A percentile compares a stretch with the other conserved stretches of the same genome.
Conservation (phyloP, 2,329 filamentous ascomycete species). For the Aspergillus eucalypticola region DNA sequence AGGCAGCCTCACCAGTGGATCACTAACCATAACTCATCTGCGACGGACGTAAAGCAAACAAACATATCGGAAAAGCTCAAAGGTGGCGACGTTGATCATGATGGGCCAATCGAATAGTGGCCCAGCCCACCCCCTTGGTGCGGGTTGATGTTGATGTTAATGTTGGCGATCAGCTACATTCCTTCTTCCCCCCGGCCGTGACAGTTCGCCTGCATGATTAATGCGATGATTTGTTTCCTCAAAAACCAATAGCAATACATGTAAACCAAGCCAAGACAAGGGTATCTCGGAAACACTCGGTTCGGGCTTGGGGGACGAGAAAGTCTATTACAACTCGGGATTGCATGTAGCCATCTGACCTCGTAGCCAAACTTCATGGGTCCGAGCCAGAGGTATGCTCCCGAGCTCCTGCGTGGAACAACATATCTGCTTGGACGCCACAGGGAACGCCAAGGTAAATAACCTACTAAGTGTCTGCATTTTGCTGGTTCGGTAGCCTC, state of each 20-base stretch:
- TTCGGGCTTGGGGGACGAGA: not conserved
- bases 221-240: not conserved
- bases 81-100: not conserved
- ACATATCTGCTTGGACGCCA: not conserved
- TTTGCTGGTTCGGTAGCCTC: not conserved
- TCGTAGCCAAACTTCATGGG: not conserved
- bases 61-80: not conserved
- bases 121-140: not conserved
- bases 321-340: not conserved
- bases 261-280: not conserved
- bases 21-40: not conserved
- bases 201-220: not conserved
- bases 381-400: not conserved
- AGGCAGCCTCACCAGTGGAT: not conserved
- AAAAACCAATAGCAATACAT: not conserved
- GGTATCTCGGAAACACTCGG: not conserved
- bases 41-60: not conserved
- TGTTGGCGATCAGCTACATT: not conserved
- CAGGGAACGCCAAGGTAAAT: not conserved
- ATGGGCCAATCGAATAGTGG: not conserved
- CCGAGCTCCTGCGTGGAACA: not conserved
- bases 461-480: not conserved
- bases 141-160: not conserved
- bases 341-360: not conserved
- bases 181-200: not conserved